Evolutionary conservation across 2,329 filamentous ascomycete genomes (phyloP), one percentile per base, ranked within the genome.

Genomic region (Alternaria gansuensis): DNA sequence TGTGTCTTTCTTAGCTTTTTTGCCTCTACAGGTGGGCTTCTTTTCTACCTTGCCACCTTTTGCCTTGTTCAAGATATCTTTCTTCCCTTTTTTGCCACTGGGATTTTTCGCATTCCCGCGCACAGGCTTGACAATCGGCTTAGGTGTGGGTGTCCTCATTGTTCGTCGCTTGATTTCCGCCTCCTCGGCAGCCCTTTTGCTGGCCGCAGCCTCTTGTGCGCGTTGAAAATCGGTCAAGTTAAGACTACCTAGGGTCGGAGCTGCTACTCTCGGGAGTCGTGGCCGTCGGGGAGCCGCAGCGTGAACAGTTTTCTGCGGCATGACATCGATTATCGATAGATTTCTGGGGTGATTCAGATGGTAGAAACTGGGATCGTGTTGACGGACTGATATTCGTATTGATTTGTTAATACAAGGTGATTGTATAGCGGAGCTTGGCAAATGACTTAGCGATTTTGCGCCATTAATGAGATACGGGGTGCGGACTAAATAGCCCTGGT

Each of bases 401-500:
- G 11, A 23, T 33, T 46, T 10, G 28, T 17, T 14, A 9, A 5
- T 11, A 24, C 48, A 51, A 31, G 8, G 24, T n/a, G 26, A 31
- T n/a, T 31, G 34, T 40, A n/a, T n/a, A 9, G 28, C 11, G 24
- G 33, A 23, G 2, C 11, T 46, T 23, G 43, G 28, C 17, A 11
- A 23, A 23, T 46, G 17, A 53, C n/a, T 26, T 34, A 31, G 43
- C 31, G 11, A 24, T 31, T 39, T 17, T 29, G 21, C 24, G 21
- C 37, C 24, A 33, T 29, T 17, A 21, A n/a, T 44, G 26, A 6
- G 36, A 21, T 33, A 39, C n/a, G 9, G 21, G 33, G 44, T 9
- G 9, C 24, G 31, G 13, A 17, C 49, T 63, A 59, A 56, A 59
- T 59, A 62, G 39, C 34, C 49, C 36, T 44, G 33, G 33, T 37